phyloP scores from a whole-genome alignment of 352 stramenopile genomes.

The Phytophthora palmivora region DNA sequence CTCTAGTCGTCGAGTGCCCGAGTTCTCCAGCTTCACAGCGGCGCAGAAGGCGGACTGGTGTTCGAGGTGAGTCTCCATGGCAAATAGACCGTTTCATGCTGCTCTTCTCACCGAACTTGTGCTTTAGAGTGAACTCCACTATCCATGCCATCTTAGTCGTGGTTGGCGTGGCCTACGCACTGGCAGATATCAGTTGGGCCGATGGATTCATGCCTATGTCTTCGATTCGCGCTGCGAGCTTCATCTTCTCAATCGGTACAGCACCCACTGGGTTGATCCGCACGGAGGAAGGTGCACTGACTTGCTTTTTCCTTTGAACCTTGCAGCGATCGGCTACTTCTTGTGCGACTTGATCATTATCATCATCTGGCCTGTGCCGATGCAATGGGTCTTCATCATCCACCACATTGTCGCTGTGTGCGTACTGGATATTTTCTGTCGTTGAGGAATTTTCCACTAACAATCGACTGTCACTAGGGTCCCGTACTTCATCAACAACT shows the following conservation, averaged over 20 bases:
- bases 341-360: conserved; percentile 84
- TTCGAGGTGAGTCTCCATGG: conserved; percentile 54
- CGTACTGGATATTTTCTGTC: conserved; percentile 23
- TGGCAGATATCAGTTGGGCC: conserved; percentile 70
- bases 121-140: conserved; percentile 77
- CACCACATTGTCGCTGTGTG: conserved; percentile 87
- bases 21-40: conserved; percentile 67
- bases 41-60: conserved; percentile 86
- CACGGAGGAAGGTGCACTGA: background rate
- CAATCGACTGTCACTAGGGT: conserved; percentile 40
- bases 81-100: background rate
- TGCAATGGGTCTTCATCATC: conserved; percentile 81
- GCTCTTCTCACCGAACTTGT: background rate
- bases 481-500: conserved; percentile 90
- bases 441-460: background rate
- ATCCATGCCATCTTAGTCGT: conserved; percentile 76
- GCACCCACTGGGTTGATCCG: background rate
- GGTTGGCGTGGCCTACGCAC: conserved; percentile 67
- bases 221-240: conserved; percentile 75
- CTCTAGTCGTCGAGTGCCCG: conserved; percentile 58
- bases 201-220: conserved; percentile 73
- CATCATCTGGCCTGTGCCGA: conserved; percentile 75
- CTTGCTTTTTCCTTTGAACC: conserved; percentile 17
- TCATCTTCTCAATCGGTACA: conserved; percentile 86
- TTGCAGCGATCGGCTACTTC: conserved; percentile 83